A percentile compares a stretch with the other conserved stretches of the same genome.
phyloP scores from a whole-genome alignment of 2,329 filamentous ascomycete species.

The Aquanectria penicillioides region DNA sequence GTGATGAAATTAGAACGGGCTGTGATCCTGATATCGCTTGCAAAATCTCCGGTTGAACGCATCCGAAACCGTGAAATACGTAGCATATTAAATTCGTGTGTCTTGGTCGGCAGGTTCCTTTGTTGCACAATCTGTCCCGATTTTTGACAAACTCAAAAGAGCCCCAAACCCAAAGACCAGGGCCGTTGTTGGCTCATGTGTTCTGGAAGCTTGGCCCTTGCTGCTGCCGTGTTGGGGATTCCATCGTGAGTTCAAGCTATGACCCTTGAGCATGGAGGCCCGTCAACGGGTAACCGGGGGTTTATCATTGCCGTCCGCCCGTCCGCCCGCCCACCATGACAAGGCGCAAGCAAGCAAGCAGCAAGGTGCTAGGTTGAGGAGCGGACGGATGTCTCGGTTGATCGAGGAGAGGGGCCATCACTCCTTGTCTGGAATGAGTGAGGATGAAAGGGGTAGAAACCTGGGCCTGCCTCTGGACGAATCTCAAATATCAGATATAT shows the following conservation, averaged over 20 bases:
- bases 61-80: neutral
- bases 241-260: neutral
- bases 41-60: no score
- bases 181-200: neutral
- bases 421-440: neutral
- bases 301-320: constrained; percentile 4
- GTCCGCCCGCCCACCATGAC: neutral
- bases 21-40: neutral
- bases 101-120: neutral
- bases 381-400: neutral
- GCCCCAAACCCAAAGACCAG: neutral
- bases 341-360: no score
- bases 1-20: neutral
- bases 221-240: neutral
- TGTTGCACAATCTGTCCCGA: neutral
- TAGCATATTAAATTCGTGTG: neutral
- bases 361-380: no score
- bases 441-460: neutral
- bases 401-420: neutral
- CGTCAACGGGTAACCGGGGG: constrained; percentile 9
- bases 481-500: neutral
- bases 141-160: neutral
- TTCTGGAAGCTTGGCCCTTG: constrained; percentile 7
- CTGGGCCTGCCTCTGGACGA: neutral
- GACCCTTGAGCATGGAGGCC: constrained; percentile 8